Evolutionary conservation across 2,329 filamentous ascomycete genomes (phyloP), one percentile per base, ranked within the genome.

Genomic region (Xylogone sp.): DNA sequence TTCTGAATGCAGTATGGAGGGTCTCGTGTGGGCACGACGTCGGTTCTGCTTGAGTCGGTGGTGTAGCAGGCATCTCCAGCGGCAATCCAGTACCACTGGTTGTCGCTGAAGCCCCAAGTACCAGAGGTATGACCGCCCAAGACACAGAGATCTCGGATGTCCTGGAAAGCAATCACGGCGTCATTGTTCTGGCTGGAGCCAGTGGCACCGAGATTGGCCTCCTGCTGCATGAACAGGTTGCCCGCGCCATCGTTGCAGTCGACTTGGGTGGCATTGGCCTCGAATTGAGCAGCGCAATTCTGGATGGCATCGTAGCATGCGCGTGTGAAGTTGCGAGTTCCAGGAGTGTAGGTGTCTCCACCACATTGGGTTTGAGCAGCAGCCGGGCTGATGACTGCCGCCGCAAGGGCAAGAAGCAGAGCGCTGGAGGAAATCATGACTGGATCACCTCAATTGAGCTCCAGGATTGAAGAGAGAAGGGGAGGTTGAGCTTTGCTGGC

Each of bases 1-100:
- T 87, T 0, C 67, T 83, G 20, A 73, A 75, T 16, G 60, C 69
- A 3, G 53, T 65, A 2, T 71, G 65, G 1, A 58, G 53, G 2
- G 49, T 64, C n/a, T 39, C 43, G 3, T 29, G 46, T 3, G 50
- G 49, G 9, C 52, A 56, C 45, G 3, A 47, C 45, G 19, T 47
- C 45, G 31, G 31, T 39, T 3, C 24, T 21, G 20, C 20, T 21
- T 4, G 22, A 7, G 12, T 31, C 24, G 3, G 9, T 47, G 20
- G 31, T 39, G 12, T 27, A 31, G 31, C 45, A 39, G 13, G 8
- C 9, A 7, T 21, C 22, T 5, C 24, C 18, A 21, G 20, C 13
- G 19, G 31, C 7, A n/a, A 47, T 47, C 45, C 45, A 39, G 31
- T 29, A 29, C 45, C 45, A 39, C 34, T 39, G 34, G 34, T 39